Conservation (phyloP, 495 filamentous ascomycete genomes). For the Filosporella fistucella region DNA sequence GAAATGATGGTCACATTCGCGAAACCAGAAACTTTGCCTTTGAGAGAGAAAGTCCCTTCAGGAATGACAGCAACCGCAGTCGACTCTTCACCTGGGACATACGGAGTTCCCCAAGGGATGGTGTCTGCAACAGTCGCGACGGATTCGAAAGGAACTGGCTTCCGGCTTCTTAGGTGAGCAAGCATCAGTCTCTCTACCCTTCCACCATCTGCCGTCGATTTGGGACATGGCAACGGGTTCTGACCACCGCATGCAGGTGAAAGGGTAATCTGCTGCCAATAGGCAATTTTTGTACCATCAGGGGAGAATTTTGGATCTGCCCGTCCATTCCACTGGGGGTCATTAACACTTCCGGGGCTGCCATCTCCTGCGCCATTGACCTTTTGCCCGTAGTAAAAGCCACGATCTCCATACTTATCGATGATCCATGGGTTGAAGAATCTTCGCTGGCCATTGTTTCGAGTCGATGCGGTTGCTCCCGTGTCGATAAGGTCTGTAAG, state of each 20-base stretch:
- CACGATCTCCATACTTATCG: slow-evolving; percentile 24
- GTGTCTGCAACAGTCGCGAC: slow-evolving; percentile 10
- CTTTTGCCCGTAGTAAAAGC: slow-evolving; percentile 22
- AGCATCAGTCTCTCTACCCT: slow-evolving; percentile 13
- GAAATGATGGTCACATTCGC: slow-evolving; percentile 4
- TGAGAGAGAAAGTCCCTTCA: slow-evolving; percentile 17
- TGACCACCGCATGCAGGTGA: slow-evolving; percentile 16
- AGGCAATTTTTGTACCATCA: slow-evolving; percentile 21
- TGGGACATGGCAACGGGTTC: slow-evolving; percentile 20
- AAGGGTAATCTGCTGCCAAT: slow-evolving; percentile 18
- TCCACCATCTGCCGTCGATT: slow-evolving; percentile 17
- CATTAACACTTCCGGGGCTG: slow-evolving; percentile 24
- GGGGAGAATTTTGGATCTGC: slow-evolving; percentile 26
- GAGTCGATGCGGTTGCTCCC: slow-evolving; percentile 13
- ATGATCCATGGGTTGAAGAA: slow-evolving; percentile 27
- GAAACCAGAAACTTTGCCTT: slow-evolving; percentile 12
- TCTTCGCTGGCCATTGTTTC: slow-evolving; percentile 24
- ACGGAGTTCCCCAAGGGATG: slow-evolving; percentile 21
- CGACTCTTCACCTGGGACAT: slow-evolving; percentile 14
- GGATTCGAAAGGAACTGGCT: slow-evolving; percentile 3
- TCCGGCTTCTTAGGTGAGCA: slow-evolving; percentile 21
- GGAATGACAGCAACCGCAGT: neutral
- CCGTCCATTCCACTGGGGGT: slow-evolving; percentile 25
- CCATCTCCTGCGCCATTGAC: slow-evolving; percentile 24
- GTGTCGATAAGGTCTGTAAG: slow-evolving; percentile 19